Evolutionary conservation across 108 stramenopile species (phyloP), one percentile per base, ranked within the genome.

Genomic region (Pseudonitzschia delicatissima): DNA sequence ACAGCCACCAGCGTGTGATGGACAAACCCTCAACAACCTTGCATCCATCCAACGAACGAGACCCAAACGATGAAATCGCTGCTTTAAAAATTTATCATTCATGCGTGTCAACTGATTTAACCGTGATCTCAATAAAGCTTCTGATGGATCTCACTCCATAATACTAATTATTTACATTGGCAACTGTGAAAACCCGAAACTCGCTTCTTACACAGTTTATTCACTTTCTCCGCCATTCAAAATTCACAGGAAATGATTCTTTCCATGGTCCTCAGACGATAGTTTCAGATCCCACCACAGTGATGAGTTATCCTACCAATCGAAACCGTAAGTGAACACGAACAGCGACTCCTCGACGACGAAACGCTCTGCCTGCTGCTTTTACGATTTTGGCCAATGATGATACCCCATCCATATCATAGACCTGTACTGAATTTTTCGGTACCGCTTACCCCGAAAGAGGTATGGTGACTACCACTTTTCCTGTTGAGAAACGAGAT

Each of bases 381-480:
- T 26, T 20, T 26, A 62, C n/a, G 15, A 35, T 40, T 11, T 13
- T 21, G 21, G 77, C 77, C 77, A 57, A 69, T 71, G 77, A 77
- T 71, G 77, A 77, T 77, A 40, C 52, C 52, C 69, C 76, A 77
- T 77, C 76, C 76, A 77, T 77, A 77, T 77, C 77, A 77, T 77
- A 77, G 77, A 77, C 77, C 77, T 77, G 77, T 77, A 68, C 77
- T 45, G 77, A 77, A 77, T 27, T 27, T 61, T 61, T 29, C 53
- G 53, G 53, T 55, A 31, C 31, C 28, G 31, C 53, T 29, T 55
- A 52, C 65, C 59, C 65, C 67, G 77, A 71, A 71, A 67, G 69
- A 66, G 64, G 65, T 31, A 57, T 27, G 40, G 64, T 35, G 64
- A 48, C 37, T 26, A 23, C 35, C 66, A 55, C 20, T 49, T 58